Evolutionary conservation across 352 stramenopile genomes (phyloP).

Genomic region (Phytopythium montanum): DNA sequence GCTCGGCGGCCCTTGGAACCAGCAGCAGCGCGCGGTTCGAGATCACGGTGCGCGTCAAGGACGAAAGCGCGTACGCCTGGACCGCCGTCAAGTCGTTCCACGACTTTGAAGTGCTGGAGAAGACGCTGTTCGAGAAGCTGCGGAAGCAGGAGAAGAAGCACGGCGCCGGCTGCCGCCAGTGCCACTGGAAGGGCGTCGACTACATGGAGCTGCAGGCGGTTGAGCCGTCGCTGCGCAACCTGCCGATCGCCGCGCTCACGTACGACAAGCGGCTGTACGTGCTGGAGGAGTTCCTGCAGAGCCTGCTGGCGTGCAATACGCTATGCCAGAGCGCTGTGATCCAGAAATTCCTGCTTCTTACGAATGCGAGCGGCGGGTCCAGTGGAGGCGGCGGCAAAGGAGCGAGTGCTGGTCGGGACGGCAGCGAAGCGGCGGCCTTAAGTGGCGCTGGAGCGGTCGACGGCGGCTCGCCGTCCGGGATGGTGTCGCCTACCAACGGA

Average conservation of each 20-base stretch:
- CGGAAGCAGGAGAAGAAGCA: conserved; percentile 74
- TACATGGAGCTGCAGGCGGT: conserved; percentile 56
- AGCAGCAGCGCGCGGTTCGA: conserved; percentile 38
- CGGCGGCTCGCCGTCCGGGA: not conserved
- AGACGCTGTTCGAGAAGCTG: conserved; percentile 56
- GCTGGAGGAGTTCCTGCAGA: conserved; percentile 68
- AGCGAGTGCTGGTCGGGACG: not conserved
- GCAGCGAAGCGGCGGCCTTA: not conserved
- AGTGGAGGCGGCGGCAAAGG: not conserved
- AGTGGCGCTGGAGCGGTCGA: not conserved
- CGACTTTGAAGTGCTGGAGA: conserved; percentile 71
- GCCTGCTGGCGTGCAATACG: conserved; percentile 62
- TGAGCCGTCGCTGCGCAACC: conserved; percentile 42
- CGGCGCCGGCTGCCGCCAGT: conserved; percentile 26
- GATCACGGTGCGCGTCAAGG: conserved; percentile 55
- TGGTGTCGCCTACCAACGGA: not conserved
- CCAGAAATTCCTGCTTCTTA: conserved; percentile 69
- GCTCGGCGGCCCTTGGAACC: not conserved
- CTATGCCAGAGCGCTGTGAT: conserved; percentile 70
- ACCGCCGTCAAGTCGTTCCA: conserved; percentile 64
- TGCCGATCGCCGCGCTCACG: conserved; percentile 25
- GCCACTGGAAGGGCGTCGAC: conserved; percentile 71
- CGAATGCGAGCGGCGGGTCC: conserved; percentile 12
- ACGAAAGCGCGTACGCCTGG: conserved; percentile 56
- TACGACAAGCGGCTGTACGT: conserved; percentile 69